Evolutionary conservation across 177 flowering plant species (phyloP).

Genomic region (Vitis hybrid): DNA sequence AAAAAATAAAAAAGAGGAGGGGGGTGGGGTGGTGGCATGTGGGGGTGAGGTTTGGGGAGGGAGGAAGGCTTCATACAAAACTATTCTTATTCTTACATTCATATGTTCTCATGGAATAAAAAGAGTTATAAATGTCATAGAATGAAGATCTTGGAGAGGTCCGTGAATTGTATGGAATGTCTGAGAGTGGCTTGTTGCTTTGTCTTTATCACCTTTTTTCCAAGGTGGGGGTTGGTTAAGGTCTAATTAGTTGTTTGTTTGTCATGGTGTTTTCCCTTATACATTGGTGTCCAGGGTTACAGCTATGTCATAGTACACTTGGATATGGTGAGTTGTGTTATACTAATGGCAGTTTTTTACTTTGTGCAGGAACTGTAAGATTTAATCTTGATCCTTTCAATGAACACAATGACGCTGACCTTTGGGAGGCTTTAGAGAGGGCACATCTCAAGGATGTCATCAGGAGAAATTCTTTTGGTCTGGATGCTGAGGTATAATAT

Average conservation of each 20-base stretch:
- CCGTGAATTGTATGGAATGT: no score
- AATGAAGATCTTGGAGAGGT: background rate
- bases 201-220: background rate
- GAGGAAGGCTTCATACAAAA: no score
- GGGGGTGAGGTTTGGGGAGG: no score
- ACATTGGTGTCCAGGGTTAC: background rate
- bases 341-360: background rate
- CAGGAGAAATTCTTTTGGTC: constrained; percentile 70
- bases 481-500: constrained; percentile 81
- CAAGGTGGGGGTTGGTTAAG: background rate
- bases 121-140: background rate
- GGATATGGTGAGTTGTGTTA: background rate
- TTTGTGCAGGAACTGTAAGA: constrained; percentile 54
- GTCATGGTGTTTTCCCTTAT: no score
- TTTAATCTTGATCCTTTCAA: constrained; percentile 92
- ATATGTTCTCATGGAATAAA: no score
- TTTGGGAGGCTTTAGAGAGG: constrained; percentile 95
- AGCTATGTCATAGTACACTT: background rate
- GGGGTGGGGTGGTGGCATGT: no score
- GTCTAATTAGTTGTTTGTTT: no score
- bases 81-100: no score
- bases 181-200: no score
- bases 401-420: constrained; percentile 89
- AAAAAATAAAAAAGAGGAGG: no score
- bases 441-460: constrained; percentile 90